phyloP scores from a whole-genome alignment of 108 stramenopile species.

The Skeletonema tropicum region DNA sequence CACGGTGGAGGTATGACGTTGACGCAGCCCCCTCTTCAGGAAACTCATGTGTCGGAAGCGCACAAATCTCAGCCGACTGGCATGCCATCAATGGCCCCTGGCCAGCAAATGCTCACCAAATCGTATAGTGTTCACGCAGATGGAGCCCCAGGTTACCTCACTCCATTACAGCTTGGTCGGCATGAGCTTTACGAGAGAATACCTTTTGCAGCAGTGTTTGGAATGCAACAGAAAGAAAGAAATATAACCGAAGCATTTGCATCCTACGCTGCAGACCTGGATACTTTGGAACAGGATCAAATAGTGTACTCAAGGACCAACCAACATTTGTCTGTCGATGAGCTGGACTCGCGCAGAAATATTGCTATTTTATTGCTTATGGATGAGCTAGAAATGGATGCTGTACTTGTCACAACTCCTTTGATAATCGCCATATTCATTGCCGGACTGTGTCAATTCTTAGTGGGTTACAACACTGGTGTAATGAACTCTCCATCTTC shows the following conservation, averaged over 20 bases:
- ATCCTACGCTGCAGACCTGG: constrained; percentile 79
- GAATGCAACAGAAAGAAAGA: constrained; percentile 76
- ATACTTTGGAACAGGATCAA: constrained; percentile 59
- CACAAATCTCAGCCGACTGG: constrained; percentile 22
- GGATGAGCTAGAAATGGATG: constrained; percentile 86
- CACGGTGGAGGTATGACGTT: neutral
- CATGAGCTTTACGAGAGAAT: constrained; percentile 79
- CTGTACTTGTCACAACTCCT: constrained; percentile 79
- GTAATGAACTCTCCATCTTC: constrained; percentile 88
- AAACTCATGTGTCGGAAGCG: neutral
- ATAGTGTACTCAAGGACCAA: constrained; percentile 31
- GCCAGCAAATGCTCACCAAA: constrained; percentile 54
- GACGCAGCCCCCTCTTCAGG: neutral
- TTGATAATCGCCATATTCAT: constrained; percentile 79
- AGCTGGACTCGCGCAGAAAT: constrained; percentile 52
- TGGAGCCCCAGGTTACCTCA: constrained; percentile 58
- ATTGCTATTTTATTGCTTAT: constrained; percentile 74
- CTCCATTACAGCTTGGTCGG: constrained; percentile 77
- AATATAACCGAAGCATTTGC: constrained; percentile 71
- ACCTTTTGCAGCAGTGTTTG: constrained; percentile 84
- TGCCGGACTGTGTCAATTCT: constrained; percentile 44
- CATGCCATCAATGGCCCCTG: constrained; percentile 24
- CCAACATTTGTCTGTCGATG: constrained; percentile 44
- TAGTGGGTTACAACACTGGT: constrained; percentile 76
- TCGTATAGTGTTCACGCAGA: constrained; percentile 71